These are phyloP conservation scores for Trichoderma reesei DNA, from an alignment of 495 filamentous ascomycete genomes.

Conservation along the genomic window DNA sequence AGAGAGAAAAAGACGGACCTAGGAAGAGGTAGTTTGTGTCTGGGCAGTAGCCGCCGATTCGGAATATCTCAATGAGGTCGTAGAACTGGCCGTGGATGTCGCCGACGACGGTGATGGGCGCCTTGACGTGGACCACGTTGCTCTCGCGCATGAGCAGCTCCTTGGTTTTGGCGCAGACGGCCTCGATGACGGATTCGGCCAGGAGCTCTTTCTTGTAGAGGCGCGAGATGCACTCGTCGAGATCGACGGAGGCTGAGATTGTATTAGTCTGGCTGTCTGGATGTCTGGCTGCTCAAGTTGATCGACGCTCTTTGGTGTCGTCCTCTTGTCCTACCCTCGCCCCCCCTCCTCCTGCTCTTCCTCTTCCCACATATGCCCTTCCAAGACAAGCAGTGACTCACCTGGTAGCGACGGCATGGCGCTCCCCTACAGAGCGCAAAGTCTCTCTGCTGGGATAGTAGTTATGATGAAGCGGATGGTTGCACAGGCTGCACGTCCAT, in stretches of 20 bases:
- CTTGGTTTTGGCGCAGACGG: conserved; percentile 97
- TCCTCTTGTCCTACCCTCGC: no score
- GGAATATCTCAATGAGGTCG: conserved; percentile 97
- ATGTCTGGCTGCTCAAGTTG: neutral
- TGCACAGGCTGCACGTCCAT: neutral
- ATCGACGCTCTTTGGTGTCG: no score
- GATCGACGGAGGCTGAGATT: conserved; percentile 75
- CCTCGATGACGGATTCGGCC: conserved; percentile 95
- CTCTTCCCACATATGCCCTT: no score
- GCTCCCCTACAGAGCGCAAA: neutral
- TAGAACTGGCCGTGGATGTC: conserved; percentile 99
- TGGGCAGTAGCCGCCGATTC: conserved; percentile 91
- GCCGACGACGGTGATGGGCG: conserved; percentile 95
- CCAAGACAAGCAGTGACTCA: neutral
- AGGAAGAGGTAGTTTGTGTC: conserved; percentile 98
- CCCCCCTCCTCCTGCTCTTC: no score
- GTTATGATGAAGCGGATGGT: neutral
- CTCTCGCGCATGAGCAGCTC: conserved; percentile 99
- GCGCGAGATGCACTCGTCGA: conserved; percentile 94
- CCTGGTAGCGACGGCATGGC: conserved; percentile 12
- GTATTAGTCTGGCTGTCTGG: conserved; percentile 11
- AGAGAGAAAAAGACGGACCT: conserved; percentile 42
- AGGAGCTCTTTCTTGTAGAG: conserved; percentile 94
- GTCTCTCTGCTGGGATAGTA: no score
- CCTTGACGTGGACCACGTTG: conserved; percentile 95